Conservation (phyloP, 257 asterid species). For the Salvia miltiorrhiza region DNA sequence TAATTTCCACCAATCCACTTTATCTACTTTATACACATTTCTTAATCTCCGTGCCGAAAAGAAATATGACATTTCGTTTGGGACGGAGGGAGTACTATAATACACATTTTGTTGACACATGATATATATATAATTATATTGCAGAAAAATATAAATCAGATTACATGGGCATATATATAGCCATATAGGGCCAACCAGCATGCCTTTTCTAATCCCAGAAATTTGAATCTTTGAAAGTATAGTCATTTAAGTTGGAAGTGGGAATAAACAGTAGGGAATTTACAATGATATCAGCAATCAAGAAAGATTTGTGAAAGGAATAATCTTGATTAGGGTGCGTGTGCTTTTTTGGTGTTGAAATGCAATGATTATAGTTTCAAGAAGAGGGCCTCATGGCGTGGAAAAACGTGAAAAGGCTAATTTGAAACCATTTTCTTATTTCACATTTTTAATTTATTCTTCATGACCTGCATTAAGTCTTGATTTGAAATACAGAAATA, state of each 20-base stretch:
- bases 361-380: constrained; percentile 47
- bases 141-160: not conserved
- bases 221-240: constrained; percentile 17
- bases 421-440: not conserved
- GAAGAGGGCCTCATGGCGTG: constrained; percentile 29
- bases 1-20: too few species aligned
- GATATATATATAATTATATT: too few species aligned
- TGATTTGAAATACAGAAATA: not conserved
- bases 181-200: not conserved
- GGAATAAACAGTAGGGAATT: constrained; percentile 1
- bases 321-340: constrained; percentile 28
- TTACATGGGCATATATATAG: not conserved
- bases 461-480: not conserved
- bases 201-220: constrained; percentile 21
- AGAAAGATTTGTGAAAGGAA: constrained; percentile 34
- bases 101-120: too few species aligned
- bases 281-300: constrained; percentile 40
- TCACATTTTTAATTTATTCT: not conserved
- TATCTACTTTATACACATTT: too few species aligned
- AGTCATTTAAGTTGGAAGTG: constrained; percentile 16
- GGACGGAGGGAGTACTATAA: too few species aligned
- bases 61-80: too few species aligned
- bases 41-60: too few species aligned
- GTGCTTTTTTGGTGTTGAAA: constrained; percentile 29
- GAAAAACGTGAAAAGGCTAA: constrained; percentile 44